Evolutionary conservation across 75 land plant species (phyloP), one percentile per base, ranked within the genome.

Genomic region (Pinus tabuliformis): DNA sequence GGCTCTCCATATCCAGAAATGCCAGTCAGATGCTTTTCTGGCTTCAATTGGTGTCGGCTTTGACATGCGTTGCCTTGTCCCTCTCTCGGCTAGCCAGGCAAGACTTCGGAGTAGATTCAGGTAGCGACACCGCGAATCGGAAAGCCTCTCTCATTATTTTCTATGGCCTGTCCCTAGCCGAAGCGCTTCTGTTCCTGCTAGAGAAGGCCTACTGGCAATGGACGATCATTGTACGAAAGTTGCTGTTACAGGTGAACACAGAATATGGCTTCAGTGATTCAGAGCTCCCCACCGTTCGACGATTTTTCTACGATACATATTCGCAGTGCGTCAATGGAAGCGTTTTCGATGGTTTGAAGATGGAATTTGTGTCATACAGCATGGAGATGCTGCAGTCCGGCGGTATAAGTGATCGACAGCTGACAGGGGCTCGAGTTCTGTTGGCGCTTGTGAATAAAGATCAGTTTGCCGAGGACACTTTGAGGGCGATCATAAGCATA

Each of bases 401-500:
- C 0, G 88, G 84, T 7, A 87, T 80, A 26, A 26, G 26, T 73
- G 91, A 72, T 3, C 56, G 30, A 11, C 80, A 94, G 79, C 80
- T 95, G 37, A 86, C 84, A 16, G 98, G 98, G 14, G 85, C 80
- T 0, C 60, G 84, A 24, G 77, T 91, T 54, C 84, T 96, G 20
- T 36, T 58, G 37, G 72, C 75, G 26, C 90, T 91, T 57, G 68
- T 84, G 2, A 58, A 63, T 4, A 81, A 65, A 56, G 24, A 37
- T 24, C 42, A 72, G 49, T 83, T 84, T 60, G 76, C 88, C 5
- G 78, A 73, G 36, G 90, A 87, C 14, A 90, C 97, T 1, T 79
- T 93, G 12, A 85, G 90, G 33, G 86, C 87, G 81, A 91, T 91
- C 64, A 94, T 96, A 13, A 83, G 77, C 2, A 87, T 81, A 36